Conservation (phyloP, 345 rosid species). For the Eucalyptus pauciflora region DNA sequence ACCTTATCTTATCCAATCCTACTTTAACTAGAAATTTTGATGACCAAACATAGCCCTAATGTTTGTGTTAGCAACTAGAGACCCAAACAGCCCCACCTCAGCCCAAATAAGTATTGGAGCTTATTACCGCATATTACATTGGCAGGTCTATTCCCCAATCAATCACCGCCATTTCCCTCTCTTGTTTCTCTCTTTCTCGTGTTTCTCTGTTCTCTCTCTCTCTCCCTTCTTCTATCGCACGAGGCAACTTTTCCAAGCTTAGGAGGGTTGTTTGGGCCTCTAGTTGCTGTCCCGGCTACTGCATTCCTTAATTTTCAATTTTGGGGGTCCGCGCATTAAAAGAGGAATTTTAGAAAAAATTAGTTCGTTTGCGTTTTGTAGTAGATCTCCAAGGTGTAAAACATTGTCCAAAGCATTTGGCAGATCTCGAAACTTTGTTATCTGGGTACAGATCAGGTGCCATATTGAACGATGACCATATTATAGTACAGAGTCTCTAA, state of each 20-base stretch:
- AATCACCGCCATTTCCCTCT: neutral
- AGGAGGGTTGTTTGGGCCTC: neutral
- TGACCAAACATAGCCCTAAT: no score
- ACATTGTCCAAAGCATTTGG: neutral
- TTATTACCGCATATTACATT: neutral
- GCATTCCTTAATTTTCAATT: no score
- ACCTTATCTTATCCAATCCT: no score
- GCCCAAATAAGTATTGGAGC: no score
- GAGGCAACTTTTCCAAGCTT: neutral
- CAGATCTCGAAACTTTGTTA: neutral
- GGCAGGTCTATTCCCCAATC: neutral
- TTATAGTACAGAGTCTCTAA: no score
- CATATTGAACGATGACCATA: neutral
- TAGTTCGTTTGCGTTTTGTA: neutral
- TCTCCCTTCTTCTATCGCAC: neutral
- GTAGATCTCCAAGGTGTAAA: neutral
- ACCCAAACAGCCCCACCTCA: neutral
- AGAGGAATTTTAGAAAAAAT: neutral
- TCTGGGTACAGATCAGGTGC: neutral
- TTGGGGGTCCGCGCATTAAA: neutral
- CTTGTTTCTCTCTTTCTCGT: neutral
- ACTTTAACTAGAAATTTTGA: no score
- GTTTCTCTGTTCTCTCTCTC: neutral
- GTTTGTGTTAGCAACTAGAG: neutral
- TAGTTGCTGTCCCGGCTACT: neutral